Base-by-base conservation (phyloP, 371 early-diverging fungal species). In the Rhizopus sp. region DNA sequence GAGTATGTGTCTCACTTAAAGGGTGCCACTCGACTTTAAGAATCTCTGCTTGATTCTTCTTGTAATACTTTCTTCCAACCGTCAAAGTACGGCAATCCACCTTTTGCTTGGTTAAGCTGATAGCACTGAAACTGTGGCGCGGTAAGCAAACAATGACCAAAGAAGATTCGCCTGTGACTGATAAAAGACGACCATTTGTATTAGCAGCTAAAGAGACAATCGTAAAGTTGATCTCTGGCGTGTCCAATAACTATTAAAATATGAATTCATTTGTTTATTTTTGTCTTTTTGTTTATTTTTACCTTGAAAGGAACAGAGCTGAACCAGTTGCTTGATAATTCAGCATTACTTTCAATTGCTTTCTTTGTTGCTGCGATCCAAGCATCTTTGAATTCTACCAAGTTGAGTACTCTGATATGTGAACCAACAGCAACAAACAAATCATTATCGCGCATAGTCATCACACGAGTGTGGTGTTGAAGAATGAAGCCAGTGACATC, bases 11-110 rank as follows among this genome's bases (percentile, higher is more conserved):
- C 50, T 75, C 76, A 63, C 79, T 75, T n/a, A 79, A 46, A 40
- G 76, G 74, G 47, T 79, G 79, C 79, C 79, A 79, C 10, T 56
- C 56, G 5, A 57, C 55, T 44, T 75, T 71, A 10, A 78, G 42
- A 3, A 70, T 39, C n/a, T 61, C 58, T 31, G 54, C 52, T 31
- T 56, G 59, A 3, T 40, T 35, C 5, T 37, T 44, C 13, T 50
- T 45, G 23, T 56, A 69, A 30, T 63, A 53, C 15, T 48, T 57
- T 6, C 33, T 38, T 47, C 72, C 72, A 53, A 72, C 38, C 10
- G 61, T 54, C 29, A 72, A 40, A 23, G 72, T 69, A n/a, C 66
- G 63, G 29, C 69, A 72, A 58, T 59, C 50, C 23, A 72, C 9
- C 30, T 56, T 55, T 41, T 60, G 50, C 12, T 31, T 39, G 15